A percentile compares a stretch with the other conserved stretches of the same genome.
phyloP scores from a whole-genome alignment of 1,284 basidiomycete species.

The Exsudoporus floridanus region DNA sequence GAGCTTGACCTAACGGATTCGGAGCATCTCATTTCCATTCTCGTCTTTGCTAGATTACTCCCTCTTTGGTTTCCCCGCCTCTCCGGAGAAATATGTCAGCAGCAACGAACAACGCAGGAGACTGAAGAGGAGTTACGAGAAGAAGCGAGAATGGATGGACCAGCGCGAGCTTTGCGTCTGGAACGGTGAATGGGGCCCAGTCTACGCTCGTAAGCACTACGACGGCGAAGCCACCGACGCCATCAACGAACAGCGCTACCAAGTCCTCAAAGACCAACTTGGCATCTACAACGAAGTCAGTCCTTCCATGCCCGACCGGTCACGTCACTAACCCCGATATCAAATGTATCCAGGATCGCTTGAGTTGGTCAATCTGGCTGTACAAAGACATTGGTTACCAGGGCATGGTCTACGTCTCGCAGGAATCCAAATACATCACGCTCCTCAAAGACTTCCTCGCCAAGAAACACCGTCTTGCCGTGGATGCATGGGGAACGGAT shows the following conservation, averaged over 20 bases:
- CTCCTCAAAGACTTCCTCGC: conserved; percentile 61
- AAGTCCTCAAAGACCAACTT: conserved; percentile 72
- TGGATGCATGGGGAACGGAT: conserved; percentile 67
- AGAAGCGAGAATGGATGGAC: conserved; percentile 72
- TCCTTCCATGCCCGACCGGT: background rate
- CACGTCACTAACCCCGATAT: background rate
- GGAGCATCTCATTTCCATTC: background rate
- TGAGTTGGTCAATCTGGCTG: conserved; percentile 83
- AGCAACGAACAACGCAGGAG: conserved; percentile 53
- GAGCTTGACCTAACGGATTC: background rate
- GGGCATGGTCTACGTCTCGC: conserved; percentile 74
- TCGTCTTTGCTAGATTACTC: conserved; percentile 32
- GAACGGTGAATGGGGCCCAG: conserved; percentile 78
- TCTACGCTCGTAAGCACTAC: conserved; percentile 58
- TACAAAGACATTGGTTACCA: conserved; percentile 88
- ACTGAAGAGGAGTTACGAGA: conserved; percentile 56
- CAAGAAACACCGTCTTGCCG: conserved; percentile 61
- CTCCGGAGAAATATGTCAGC: conserved; percentile 56
- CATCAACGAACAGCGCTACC: conserved; percentile 68
- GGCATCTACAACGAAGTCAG: conserved; percentile 62
- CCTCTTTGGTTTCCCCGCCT: conserved; percentile 66
- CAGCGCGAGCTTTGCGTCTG: conserved; percentile 63
- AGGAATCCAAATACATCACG: conserved; percentile 67
- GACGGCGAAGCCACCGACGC: conserved; percentile 57
- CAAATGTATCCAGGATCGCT: conserved; percentile 48